Evolutionary conservation across 768 basidiomycete species (phyloP), one percentile per base, ranked within the genome.

Genomic region (Crassisporium funariophilum): DNA sequence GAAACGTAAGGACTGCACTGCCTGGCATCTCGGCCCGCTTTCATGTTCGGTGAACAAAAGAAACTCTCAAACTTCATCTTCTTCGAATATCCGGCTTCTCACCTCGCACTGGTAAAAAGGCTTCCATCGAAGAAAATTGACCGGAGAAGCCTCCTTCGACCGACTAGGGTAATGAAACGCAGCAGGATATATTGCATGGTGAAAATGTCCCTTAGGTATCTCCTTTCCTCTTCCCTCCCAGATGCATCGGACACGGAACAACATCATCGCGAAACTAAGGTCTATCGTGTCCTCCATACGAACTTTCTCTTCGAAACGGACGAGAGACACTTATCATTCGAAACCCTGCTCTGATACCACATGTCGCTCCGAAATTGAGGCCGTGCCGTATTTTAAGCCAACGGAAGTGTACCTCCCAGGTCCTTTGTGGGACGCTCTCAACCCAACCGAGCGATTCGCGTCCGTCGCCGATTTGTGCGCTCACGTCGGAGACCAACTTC

Each of bases 381-480:
- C n/a, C n/a, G n/a, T n/a, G n/a, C n/a, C n/a, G n/a, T n/a, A 29
- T 29, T 10, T 31, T 31, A 10, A 31, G 5, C 29, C 36, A 6
- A 46, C 7, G 33, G 47, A 49, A 35, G 41, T 43, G 2, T 43
- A 42, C 17, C 34, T 42, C 12, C 47, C 41, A 13, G 40, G 33
- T 7, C 50, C 43, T 17, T 37, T 34, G 17, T 57, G 57, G 58
- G 50, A 53, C 23, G 48, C 53, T 34, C 45, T 47, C 15, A 51
- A 55, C 35, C 52, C 39, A 6, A 34, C 33, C 8, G 57, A 60
- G 39, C 41, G 53, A 35, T 57, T 47, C 23, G 49, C 50, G 11
- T 60, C 56, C 27, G 40, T 64, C 13, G 54, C 52, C 7, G 59
- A 61, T 35, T 44, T 64, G 10, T 56, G 59, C 21, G 49, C 44